Base-by-base conservation (phyloP, 805 yeast species). In the Yarrowia osloensis region DNA sequence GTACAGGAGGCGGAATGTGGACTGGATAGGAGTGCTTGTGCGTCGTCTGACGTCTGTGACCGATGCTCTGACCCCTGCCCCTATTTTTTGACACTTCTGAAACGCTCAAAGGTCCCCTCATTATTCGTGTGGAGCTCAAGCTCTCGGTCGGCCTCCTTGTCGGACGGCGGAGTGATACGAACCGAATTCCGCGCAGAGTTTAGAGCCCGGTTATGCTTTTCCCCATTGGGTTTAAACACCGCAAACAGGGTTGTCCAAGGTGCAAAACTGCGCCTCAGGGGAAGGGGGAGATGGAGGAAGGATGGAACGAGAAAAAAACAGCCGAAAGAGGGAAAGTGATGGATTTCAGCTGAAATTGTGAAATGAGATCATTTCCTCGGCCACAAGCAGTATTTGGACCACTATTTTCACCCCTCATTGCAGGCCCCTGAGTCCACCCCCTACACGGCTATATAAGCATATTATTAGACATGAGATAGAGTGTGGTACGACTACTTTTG, bases 361-460 rank as follows among this genome's bases (percentile, higher is more conserved):
- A 33, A 33, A 33, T 7, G 35, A 33, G 4, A 1, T 15, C 2
- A 5, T 5, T 33, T 33, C n/a, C n/a, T 35, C 39, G 39, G 19
- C 39, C 19, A 7, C 11, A 31, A 5, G 13, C 4, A 5, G 13
- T 11, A 33, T 12, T 12, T 33, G 17, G 35, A 12, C 35, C 3
- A n/a, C 17, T 33, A 12, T 33, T 17, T 2, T 6, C 12, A 6
- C 39, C 39, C 39, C 39, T 11, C 17, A 35, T 35, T n/a, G n/a
- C 8, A 12, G 5, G 1, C 24, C 47, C 26, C 46, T 40, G 4
- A 42, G 9, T n/a, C 13, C 17, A 7, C 9, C 21, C 22, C 57
- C 29, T 40, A 17, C 44, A 54, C 61, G 44, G 61, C 61, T 33
- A 54, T 54, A 52, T 54, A 54, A 54, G 61, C 61, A 54, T 54